phyloP scores from a whole-genome alignment of 345 rosid species.

The Trapa bicornis region DNA sequence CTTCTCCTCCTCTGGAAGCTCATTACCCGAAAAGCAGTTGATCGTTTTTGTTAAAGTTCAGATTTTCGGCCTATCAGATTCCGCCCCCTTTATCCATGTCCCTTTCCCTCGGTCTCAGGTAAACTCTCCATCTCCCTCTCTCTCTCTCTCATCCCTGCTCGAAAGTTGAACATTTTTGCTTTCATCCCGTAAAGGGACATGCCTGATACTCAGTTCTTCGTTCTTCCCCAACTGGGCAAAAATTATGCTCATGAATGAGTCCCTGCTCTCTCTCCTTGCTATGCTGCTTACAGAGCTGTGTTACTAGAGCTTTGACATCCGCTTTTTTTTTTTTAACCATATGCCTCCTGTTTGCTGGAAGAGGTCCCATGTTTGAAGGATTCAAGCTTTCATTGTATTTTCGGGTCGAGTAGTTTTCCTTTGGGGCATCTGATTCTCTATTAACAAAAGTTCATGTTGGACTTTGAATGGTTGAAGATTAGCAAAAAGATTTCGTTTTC shows the following conservation, averaged over 20 bases:
- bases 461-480: conserved; percentile 6
- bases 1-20: neutral
- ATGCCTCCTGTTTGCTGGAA: neutral
- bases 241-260: neutral
- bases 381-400: neutral
- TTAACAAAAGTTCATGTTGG: conserved; percentile 1
- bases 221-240: neutral
- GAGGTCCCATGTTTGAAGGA: neutral
- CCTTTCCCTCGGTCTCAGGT: neutral
- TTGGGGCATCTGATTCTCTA: neutral
- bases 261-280: neutral
- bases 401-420: neutral
- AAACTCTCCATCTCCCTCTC: conserved; percentile 2
- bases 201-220: neutral
- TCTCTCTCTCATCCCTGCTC: neutral
- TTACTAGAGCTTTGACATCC: neutral
- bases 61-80: conserved; percentile 4
- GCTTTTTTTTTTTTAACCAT: neutral
- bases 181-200: conserved; percentile 1
- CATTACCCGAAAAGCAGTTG: neutral
- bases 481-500: neutral
- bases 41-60: neutral
- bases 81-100: neutral
- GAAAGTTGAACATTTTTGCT: neutral
- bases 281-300: neutral